phyloP scores from a whole-genome alignment of 2,329 filamentous ascomycete species.

The Tolypocladium sp. region DNA sequence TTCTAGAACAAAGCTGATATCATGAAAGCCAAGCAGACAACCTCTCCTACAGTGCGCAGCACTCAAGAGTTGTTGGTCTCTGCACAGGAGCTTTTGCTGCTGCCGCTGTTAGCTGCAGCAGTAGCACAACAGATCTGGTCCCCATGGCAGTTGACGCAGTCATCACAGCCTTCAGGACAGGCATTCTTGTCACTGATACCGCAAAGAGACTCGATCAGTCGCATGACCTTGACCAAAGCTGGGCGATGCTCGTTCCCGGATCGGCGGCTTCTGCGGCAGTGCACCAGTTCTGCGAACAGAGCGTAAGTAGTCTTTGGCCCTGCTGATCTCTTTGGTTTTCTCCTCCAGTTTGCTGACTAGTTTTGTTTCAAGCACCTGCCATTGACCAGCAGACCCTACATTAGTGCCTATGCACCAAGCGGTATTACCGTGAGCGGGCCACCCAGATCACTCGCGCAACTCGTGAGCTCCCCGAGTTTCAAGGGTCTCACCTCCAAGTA shows the following conservation, averaged over 20 bases:
- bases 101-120: constrained; percentile 2
- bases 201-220: background rate
- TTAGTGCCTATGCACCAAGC: constrained; percentile 3
- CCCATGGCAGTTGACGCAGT: constrained; percentile 4
- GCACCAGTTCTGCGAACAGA: background rate
- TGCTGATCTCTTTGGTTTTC: background rate
- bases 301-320: background rate
- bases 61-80: background rate
- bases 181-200: constrained; percentile 1
- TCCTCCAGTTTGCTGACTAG: background rate
- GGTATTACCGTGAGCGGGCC: constrained; percentile 5
- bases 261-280: background rate
- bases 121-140: constrained; percentile 2
- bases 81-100: constrained; percentile 3
- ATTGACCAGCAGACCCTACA: constrained; percentile 1
- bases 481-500: constrained; percentile 1
- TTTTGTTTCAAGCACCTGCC: background rate
- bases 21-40: background rate
- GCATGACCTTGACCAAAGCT: background rate
- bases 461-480: constrained; percentile 2
- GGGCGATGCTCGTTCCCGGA: constrained; percentile 2
- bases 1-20: background rate
- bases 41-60: background rate
- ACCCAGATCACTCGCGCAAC: background rate
- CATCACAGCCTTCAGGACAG: constrained; percentile 2